phyloP scores from a whole-genome alignment of 768 basidiomycete genomes.

The Rhizopogon sp. region DNA sequence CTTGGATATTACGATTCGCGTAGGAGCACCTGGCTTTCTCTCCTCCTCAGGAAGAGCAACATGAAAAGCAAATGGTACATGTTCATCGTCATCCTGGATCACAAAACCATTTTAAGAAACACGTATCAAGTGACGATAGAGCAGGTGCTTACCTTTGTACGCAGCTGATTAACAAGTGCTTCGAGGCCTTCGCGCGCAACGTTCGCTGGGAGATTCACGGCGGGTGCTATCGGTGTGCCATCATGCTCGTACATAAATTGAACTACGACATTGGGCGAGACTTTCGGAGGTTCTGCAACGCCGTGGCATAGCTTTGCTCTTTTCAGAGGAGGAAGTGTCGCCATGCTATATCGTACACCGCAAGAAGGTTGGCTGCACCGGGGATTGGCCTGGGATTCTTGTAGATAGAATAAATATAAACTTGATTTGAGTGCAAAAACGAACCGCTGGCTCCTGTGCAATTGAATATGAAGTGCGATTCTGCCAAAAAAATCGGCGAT shows the following conservation, averaged over 20 bases:
- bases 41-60: conserved; percentile 62
- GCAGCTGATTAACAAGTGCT: conserved; percentile 82
- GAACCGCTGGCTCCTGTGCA: no score
- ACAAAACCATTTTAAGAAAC: not conserved
- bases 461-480: no score
- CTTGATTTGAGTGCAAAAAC: no score
- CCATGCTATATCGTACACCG: not conserved
- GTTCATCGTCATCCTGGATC: conserved; percentile 59
- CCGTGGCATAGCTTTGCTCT: conserved; percentile 81
- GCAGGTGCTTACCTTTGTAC: conserved; percentile 39
- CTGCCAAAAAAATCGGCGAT: no score
- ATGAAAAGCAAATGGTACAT: conserved; percentile 90
- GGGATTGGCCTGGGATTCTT: no score
- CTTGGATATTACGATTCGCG: conserved; percentile 77
- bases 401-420: no score
- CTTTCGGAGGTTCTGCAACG: conserved; percentile 44
- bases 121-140: not conserved
- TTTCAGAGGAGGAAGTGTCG: conserved; percentile 46
- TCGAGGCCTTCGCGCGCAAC: conserved; percentile 81
- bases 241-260: conserved; percentile 92
- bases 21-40: conserved; percentile 47
- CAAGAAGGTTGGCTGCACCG: no score
- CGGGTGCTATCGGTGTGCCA: conserved; percentile 74
- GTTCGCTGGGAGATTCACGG: conserved; percentile 86
- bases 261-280: conserved; percentile 72